Evolutionary conservation across 306 rosid genomes (phyloP).

Genomic region (Purshia tridentata): DNA sequence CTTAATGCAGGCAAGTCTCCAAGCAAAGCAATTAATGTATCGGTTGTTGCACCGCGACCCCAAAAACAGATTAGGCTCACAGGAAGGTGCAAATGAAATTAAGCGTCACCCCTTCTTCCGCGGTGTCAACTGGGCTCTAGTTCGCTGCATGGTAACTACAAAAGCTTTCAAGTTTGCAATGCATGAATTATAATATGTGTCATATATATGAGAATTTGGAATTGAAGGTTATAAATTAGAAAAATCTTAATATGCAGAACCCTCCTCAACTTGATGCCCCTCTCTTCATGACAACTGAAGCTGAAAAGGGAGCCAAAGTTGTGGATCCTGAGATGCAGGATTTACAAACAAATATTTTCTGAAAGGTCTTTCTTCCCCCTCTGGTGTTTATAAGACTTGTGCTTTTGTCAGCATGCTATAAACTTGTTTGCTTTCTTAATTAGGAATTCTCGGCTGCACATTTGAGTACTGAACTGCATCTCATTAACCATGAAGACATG

Average conservation of each 20-base stretch:
- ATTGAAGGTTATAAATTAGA: not conserved
- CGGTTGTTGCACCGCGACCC: constrained; percentile 82
- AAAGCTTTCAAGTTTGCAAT: not conserved
- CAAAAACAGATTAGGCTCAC: constrained; percentile 72
- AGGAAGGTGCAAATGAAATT: constrained; percentile 82
- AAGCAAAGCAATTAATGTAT: constrained; percentile 68
- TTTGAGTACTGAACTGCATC: constrained; percentile 13
- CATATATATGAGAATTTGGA: not conserved
- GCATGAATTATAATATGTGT: not conserved
- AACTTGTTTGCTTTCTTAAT: not conserved
- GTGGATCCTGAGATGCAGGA: constrained; percentile 58
- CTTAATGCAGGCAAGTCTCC: constrained; percentile 72
- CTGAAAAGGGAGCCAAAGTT: constrained; percentile 42
- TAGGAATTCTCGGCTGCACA: constrained; percentile 1
- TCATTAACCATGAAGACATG: not conserved
- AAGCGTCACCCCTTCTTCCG: constrained; percentile 81
- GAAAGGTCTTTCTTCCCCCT: constrained; percentile 32
- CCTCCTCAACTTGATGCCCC: constrained; percentile 87
- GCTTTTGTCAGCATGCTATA: not conserved
- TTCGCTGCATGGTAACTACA: constrained; percentile 76
- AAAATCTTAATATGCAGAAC: constrained; percentile 37
- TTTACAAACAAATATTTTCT: constrained; percentile 59
- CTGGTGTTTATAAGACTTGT: no score
- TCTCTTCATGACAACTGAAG: constrained; percentile 44
- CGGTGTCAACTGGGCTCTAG: constrained; percentile 83